These are phyloP conservation scores for Speleostelium caveatum DNA, from an alignment of 78 protist species.

Conservation along the genomic window DNA sequence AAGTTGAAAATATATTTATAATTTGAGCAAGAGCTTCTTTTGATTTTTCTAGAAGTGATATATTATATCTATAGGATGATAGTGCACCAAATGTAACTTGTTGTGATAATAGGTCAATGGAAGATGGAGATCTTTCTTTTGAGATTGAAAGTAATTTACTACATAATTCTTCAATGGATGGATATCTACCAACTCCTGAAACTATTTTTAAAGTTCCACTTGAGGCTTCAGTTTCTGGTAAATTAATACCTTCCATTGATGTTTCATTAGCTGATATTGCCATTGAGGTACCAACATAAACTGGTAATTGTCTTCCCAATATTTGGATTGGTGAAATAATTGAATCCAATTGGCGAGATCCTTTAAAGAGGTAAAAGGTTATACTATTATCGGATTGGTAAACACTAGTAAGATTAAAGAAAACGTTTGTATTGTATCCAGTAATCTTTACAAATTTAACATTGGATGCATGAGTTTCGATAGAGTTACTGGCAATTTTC, in stretches of 20 bases:
- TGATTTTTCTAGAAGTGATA: constrained; percentile 23
- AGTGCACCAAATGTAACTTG: constrained; percentile 66
- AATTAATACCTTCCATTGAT: neutral
- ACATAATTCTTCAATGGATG: constrained; percentile 35
- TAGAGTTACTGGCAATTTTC: neutral
- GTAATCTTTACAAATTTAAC: neutral
- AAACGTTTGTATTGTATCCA: neutral
- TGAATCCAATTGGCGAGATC: constrained; percentile 2
- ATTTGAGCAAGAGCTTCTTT: constrained; percentile 18
- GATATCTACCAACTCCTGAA: constrained; percentile 58
- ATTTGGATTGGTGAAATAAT: neutral
- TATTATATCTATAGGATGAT: constrained; percentile 27
- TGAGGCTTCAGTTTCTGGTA: constrained; percentile 31
- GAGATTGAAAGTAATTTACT: neutral
- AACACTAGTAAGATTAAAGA: constrained; percentile 2
- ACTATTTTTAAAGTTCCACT: constrained; percentile 30
- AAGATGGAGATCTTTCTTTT: constrained; percentile 18
- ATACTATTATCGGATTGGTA: constrained; percentile 7
- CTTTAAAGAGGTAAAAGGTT: constrained; percentile 9
- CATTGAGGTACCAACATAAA: constrained; percentile 50
- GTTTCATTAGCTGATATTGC: constrained; percentile 5
- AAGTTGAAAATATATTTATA: neutral
- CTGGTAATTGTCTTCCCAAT: constrained; percentile 33
- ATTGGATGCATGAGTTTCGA: neutral
- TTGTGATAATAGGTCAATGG: constrained; percentile 56